These are phyloP conservation scores for Microsporum audouinii DNA, from an alignment of 2,329 filamentous ascomycete genomes.

Conservation along the genomic window DNA sequence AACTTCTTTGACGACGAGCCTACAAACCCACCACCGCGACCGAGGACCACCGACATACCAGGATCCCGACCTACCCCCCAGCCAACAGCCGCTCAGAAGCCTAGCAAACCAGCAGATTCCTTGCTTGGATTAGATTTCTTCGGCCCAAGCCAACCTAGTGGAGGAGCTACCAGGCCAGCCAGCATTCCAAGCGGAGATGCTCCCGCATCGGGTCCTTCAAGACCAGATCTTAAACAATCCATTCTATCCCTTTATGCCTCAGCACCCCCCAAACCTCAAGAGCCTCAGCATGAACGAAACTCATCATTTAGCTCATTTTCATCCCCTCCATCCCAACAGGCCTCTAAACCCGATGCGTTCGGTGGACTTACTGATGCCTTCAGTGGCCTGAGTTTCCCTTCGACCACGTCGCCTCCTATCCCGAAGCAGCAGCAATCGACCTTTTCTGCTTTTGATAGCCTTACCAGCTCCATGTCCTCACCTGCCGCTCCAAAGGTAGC, in stretches of 20 bases:
- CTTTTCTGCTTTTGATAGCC: constrained; percentile 13
- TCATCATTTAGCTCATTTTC: constrained; percentile 60
- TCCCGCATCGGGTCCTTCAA: constrained; percentile 50
- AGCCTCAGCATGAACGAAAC: constrained; percentile 46
- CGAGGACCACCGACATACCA: constrained; percentile 54
- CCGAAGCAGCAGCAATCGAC: constrained; percentile 14
- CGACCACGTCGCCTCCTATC: constrained; percentile 31
- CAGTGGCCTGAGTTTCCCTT: constrained; percentile 53
- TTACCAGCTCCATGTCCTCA: constrained; percentile 32
- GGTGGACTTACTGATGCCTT: constrained; percentile 74
- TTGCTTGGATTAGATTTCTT: constrained; percentile 89
- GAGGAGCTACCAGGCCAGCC: constrained; percentile 49
- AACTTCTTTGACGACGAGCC: constrained; percentile 70
- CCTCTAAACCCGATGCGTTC: constrained; percentile 37
- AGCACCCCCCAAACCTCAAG: constrained; percentile 64
- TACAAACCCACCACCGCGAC: constrained; percentile 51
- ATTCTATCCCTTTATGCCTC: constrained; percentile 91
- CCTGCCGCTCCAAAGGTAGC: constrained; percentile 38
- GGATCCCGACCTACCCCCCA: constrained; percentile 22
- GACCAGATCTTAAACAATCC: constrained; percentile 92
- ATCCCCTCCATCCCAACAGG: constrained; percentile 34
- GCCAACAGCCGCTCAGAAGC: constrained; percentile 44
- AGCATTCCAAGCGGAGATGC: constrained; percentile 59
- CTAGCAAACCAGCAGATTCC: constrained; percentile 68
- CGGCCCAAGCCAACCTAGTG: constrained; percentile 50